phyloP scores from a whole-genome alignment of 176 grass and related monocot species.

The Triticum timopheevii region DNA sequence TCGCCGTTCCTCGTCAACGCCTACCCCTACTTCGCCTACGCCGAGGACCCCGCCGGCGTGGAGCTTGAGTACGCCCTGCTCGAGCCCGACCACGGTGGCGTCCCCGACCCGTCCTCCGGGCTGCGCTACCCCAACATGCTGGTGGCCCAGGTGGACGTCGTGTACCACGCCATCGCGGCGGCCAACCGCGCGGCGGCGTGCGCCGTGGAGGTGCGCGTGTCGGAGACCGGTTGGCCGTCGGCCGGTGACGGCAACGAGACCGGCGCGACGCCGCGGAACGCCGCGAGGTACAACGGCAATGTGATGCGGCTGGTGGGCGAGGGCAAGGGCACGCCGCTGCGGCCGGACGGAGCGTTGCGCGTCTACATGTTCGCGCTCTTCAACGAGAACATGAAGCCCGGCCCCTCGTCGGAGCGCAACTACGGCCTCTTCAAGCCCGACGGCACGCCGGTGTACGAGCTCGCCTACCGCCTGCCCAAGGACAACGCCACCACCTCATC shows the following conservation, averaged over 20 bases:
- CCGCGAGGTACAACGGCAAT: slow-evolving; percentile 67
- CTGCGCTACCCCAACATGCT: slow-evolving; percentile 68
- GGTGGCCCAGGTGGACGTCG: slow-evolving; percentile 64
- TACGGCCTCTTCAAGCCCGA: slow-evolving; percentile 67
- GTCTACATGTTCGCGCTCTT: slow-evolving; percentile 78
- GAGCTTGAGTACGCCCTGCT: slow-evolving; percentile 59
- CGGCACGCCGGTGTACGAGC: slow-evolving; percentile 59
- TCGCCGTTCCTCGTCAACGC: slow-evolving; percentile 79
- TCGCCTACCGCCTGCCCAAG: slow-evolving; percentile 41
- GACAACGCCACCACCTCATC: slow-evolving; percentile 34
- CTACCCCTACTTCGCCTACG: slow-evolving; percentile 89
- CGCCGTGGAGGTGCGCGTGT: slow-evolving; percentile 54
- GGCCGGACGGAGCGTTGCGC: slow-evolving; percentile 40
- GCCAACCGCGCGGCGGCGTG: slow-evolving; percentile 38
- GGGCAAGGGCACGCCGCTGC: slow-evolving; percentile 73
- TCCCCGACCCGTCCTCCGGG: slow-evolving; percentile 40
- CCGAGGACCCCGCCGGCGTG: slow-evolving; percentile 47
- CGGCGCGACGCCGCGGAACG: slow-evolving; percentile 49
- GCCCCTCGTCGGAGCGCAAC: slow-evolving; percentile 70
- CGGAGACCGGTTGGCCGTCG: slow-evolving; percentile 83
- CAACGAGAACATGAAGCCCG: slow-evolving; percentile 79
- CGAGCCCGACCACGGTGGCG: slow-evolving; percentile 35
- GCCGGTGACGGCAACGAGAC: slow-evolving; percentile 60
- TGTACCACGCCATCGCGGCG: slow-evolving; percentile 72
- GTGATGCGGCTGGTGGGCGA: slow-evolving; percentile 50